Conservation (phyloP, 2,329 filamentous ascomycete genomes). For the Venturia effusa region DNA sequence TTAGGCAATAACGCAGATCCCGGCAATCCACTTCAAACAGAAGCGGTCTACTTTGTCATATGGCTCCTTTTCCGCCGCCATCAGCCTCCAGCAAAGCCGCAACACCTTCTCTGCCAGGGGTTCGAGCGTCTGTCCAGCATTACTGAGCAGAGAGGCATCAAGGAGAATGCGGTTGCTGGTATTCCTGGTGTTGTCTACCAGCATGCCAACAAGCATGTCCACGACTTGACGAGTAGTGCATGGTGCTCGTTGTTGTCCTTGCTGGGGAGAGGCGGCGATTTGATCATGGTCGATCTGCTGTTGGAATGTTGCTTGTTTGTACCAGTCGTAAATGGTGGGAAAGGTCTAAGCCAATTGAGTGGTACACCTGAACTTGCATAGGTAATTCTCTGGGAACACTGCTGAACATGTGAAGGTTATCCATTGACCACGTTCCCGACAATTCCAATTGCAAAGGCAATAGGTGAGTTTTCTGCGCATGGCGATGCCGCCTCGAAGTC, state of each 20-base stretch:
- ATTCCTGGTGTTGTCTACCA: constrained; percentile 57
- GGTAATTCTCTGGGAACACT: constrained; percentile 34
- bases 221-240: constrained; percentile 53
- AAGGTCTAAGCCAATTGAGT: constrained; percentile 4
- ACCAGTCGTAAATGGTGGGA: neutral
- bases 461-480: neutral
- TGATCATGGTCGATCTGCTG: constrained; percentile 66
- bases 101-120: constrained; percentile 76
- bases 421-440: neutral
- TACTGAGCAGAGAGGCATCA: constrained; percentile 16
- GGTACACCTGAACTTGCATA: neutral
- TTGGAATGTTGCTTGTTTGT: constrained; percentile 69
- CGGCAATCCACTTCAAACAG: constrained; percentile 27
- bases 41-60: constrained; percentile 44
- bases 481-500: neutral
- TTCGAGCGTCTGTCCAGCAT: constrained; percentile 45
- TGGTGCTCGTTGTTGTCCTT: constrained; percentile 70
- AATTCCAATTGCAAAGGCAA: constrained; percentile 13
- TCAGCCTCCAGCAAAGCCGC: constrained; percentile 40
- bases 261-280: constrained; percentile 64
- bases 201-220: constrained; percentile 60
- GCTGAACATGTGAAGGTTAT: neutral
- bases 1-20: constrained; percentile 21
- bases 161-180: constrained; percentile 27
- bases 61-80: constrained; percentile 62